phyloP scores from a whole-genome alignment of 78 protist species.

The Neovahlkampfia damariscottae region DNA sequence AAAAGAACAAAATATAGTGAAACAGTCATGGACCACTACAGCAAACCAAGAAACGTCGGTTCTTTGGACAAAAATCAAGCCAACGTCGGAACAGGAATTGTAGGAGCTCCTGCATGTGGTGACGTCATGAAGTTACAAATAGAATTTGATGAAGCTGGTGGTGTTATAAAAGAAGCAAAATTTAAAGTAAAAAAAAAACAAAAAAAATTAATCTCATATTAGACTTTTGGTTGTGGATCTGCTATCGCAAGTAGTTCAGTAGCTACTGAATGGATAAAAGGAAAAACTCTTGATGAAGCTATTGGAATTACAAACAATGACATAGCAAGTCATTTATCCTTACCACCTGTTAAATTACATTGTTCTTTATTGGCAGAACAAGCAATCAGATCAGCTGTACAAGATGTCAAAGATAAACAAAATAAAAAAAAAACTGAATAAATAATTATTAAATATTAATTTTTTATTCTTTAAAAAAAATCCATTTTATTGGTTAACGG shows the following conservation, averaged over 20 bases:
- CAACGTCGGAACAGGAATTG: slow-evolving; percentile 82
- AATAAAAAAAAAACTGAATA: no score
- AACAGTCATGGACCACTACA: slow-evolving; percentile 90
- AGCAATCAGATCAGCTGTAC: slow-evolving; percentile 86
- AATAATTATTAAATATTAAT: no score
- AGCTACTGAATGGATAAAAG: slow-evolving; percentile 74
- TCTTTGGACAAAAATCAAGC: slow-evolving; percentile 61
- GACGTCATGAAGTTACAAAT: slow-evolving; percentile 90
- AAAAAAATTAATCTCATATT: no score
- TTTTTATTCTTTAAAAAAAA: no score
- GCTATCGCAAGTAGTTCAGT: slow-evolving; percentile 80
- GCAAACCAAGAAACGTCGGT: slow-evolving; percentile 92
- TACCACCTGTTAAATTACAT: slow-evolving; percentile 97
- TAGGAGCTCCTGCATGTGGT: slow-evolving; percentile 92
- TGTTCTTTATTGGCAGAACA: slow-evolving; percentile 93
- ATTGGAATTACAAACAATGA: slow-evolving; percentile 64
- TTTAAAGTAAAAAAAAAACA: no score
- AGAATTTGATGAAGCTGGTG: slow-evolving; percentile 3
- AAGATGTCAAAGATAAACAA: slow-evolving; percentile 34
- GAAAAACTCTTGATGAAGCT: slow-evolving; percentile 79
- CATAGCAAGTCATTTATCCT: slow-evolving; percentile 74
- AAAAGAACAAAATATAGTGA: slow-evolving; percentile 28
- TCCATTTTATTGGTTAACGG: no score
- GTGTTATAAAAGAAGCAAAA: slow-evolving; percentile 42
- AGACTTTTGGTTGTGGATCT: slow-evolving; percentile 96